These are phyloP conservation scores for Glomus cerebriforme DNA, from an alignment of 192 early-diverging fungal genomes.

Conservation along the genomic window DNA sequence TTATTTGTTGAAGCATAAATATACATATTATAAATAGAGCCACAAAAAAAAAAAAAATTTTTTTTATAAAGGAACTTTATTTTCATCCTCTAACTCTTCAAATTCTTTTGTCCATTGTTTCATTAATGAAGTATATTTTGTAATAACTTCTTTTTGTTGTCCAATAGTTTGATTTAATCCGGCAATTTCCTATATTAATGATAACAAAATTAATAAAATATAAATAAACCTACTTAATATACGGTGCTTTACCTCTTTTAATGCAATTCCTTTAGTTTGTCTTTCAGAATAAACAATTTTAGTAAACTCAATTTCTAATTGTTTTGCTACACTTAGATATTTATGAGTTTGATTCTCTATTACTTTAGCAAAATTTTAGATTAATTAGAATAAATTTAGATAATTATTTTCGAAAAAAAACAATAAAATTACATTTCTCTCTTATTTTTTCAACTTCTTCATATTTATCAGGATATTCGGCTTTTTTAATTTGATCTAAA, in stretches of 20 bases:
- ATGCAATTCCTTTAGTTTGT: background rate
- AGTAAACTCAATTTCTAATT: constrained; percentile 1
- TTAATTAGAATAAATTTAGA: too few species aligned
- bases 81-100: constrained; percentile 2
- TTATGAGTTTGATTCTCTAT: background rate
- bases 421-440: background rate
- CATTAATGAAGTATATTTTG: constrained; percentile 8
- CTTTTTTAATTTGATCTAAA: background rate
- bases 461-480: background rate
- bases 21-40: too few species aligned
- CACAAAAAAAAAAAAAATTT: too few species aligned
- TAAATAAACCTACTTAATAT: background rate
- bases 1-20: too few species aligned
- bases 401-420: background rate
- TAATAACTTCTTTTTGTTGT: constrained; percentile 18
- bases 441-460: background rate
- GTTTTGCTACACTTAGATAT: constrained; percentile 3
- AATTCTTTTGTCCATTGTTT: constrained; percentile 18
- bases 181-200: background rate
- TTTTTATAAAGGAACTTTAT: constrained; percentile 11
- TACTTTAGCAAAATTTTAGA: background rate
- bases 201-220: background rate
- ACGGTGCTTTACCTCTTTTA: background rate
- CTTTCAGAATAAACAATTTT: background rate
- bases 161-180: background rate